phyloP scores from a whole-genome alignment of 495 filamentous ascomycete genomes.

The Melanomma pulvis-pyrius region DNA sequence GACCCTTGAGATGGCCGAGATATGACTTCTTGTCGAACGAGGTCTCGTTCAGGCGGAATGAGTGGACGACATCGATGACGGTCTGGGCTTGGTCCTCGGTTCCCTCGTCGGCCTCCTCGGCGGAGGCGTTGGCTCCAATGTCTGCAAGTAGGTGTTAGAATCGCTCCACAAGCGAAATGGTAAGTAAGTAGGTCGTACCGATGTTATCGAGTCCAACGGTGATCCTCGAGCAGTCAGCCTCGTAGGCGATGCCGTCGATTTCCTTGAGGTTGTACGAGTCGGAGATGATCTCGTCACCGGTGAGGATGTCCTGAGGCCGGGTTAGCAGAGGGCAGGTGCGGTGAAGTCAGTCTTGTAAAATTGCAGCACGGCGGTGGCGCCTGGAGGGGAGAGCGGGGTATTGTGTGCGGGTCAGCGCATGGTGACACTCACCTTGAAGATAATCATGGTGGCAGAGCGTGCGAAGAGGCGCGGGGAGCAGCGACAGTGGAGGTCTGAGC shows the following conservation, averaged over 20 bases:
- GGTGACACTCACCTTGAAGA: slow-evolving; percentile 70
- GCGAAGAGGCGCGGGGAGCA: slow-evolving; percentile 2
- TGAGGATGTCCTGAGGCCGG: slow-evolving; percentile 73
- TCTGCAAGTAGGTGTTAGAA: slow-evolving; percentile 52
- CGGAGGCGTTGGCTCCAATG: slow-evolving; percentile 95
- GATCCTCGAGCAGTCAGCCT: slow-evolving; percentile 89
- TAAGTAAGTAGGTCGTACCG: slow-evolving; percentile 53
- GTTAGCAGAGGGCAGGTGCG: neutral
- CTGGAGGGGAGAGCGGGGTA: slow-evolving; percentile 9
- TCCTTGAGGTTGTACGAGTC: slow-evolving; percentile 82
- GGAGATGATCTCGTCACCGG: slow-evolving; percentile 92
- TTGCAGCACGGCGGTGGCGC: slow-evolving; percentile 7
- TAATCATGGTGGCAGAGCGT: slow-evolving; percentile 72
- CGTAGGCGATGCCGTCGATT: slow-evolving; percentile 77
- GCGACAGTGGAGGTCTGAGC: neutral
- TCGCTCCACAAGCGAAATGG: neutral
- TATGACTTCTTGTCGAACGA: slow-evolving; percentile 84
- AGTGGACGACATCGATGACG: slow-evolving; percentile 94
- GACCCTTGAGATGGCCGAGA: slow-evolving; percentile 79
- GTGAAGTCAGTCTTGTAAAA: neutral
- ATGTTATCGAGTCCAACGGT: slow-evolving; percentile 72
- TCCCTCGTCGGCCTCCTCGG: slow-evolving; percentile 79
- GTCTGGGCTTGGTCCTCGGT: slow-evolving; percentile 67
- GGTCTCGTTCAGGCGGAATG: slow-evolving; percentile 82
- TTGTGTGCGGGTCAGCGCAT: neutral